Evolutionary conservation across 73 alveolate species (phyloP).

Genomic region (Durusdinium trenchii): DNA sequence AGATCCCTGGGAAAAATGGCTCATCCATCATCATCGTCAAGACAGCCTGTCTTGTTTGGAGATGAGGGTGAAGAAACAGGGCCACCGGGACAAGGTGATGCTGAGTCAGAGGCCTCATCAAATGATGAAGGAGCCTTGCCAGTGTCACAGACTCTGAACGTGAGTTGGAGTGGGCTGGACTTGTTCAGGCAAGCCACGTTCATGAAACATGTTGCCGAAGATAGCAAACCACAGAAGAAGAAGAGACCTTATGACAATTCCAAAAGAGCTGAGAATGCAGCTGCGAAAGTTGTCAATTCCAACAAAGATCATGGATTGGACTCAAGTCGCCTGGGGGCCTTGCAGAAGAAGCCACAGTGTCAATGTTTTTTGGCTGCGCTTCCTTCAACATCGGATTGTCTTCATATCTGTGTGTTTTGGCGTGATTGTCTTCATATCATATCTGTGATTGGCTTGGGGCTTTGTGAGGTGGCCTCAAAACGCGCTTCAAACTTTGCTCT

Average conservation of each 20-base stretch:
- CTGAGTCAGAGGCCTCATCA: neutral
- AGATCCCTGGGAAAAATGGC: too few relatives aligned
- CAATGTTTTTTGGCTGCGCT: neutral
- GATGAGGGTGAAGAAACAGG: neutral
- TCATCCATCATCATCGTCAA: neutral
- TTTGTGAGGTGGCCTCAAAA: neutral
- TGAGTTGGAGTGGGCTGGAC: neutral
- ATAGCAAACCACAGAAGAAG: neutral
- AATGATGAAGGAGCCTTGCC: neutral
- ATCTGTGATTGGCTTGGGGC: neutral
- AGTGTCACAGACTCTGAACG: neutral
- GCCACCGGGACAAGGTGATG: neutral
- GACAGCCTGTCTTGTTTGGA: neutral
- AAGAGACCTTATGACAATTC: constrained; percentile 1
- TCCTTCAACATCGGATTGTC: neutral
- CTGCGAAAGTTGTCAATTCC: neutral
- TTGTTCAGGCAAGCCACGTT: neutral
- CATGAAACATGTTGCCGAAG: neutral
- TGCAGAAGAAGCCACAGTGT: neutral
- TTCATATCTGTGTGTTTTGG: neutral
- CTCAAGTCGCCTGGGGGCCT: neutral
- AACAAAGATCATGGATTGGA: neutral
- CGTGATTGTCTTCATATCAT: neutral
- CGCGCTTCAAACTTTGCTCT: neutral
- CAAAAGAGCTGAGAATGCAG: neutral